Conservation (phyloP, 805 yeast species). For the Wickerhamomyces kurtzmanii region DNA sequence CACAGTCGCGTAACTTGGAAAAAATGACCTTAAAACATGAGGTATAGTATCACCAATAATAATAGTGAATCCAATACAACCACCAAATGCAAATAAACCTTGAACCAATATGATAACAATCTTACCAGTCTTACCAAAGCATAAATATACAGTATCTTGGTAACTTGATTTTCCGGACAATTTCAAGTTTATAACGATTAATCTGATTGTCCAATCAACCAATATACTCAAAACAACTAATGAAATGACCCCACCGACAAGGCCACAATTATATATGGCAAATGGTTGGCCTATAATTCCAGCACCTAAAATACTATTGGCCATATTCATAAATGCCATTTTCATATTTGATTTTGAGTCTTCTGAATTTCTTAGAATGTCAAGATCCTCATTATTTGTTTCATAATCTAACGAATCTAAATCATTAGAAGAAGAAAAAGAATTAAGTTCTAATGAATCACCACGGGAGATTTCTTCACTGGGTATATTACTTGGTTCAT, state of each 20-base stretch:
- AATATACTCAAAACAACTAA: constrained; percentile 52
- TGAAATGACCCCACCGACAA: constrained; percentile 60
- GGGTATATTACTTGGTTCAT: too few relatives aligned
- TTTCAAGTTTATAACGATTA: constrained; percentile 76
- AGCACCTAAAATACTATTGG: constrained; percentile 90
- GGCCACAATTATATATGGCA: constrained; percentile 75
- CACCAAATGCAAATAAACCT: constrained; percentile 89
- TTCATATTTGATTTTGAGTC: constrained; percentile 43
- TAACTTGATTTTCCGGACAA: constrained; percentile 69
- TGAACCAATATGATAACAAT: constrained; percentile 62
- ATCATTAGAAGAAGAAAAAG: constrained; percentile 5
- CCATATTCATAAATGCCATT: constrained; percentile 96
- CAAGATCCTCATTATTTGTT: constrained; percentile 2
- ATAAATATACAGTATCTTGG: constrained; percentile 74
- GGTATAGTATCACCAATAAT: constrained; percentile 95
- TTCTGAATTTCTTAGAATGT: constrained; percentile 1
- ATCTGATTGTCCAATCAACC: constrained; percentile 81
- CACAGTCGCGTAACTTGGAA: constrained; percentile 29
- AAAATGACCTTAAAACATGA: constrained; percentile 65
- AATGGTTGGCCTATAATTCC: constrained; percentile 93
- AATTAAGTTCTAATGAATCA: background rate
- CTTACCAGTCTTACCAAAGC: constrained; percentile 71
- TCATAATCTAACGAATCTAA: constrained; percentile 15
- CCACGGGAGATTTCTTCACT: too few relatives aligned
- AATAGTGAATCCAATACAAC: constrained; percentile 87